Evolutionary conservation across 331 rosid species (phyloP).

Genomic region (Rosa hybrid): DNA sequence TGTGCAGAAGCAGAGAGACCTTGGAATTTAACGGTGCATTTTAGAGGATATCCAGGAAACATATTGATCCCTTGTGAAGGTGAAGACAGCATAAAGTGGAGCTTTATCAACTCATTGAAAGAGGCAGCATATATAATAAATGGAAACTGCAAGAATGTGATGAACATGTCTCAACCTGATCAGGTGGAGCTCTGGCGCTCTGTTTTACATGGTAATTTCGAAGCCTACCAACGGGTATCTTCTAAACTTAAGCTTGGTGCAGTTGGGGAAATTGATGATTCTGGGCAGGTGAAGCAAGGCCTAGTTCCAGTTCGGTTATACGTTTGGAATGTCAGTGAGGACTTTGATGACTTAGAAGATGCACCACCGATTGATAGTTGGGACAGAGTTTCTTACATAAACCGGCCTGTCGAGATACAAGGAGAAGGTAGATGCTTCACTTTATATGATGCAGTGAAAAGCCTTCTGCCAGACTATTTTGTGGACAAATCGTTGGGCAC

Average conservation of each 20-base stretch:
- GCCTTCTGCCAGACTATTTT: constrained; percentile 75
- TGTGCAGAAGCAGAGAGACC: constrained; percentile 90
- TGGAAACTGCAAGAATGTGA: constrained; percentile 91
- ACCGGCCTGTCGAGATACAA: constrained; percentile 73
- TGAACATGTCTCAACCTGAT: constrained; percentile 98
- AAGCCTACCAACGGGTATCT: constrained; percentile 64
- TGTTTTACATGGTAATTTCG: constrained; percentile 70
- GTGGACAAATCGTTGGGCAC: constrained; percentile 14
- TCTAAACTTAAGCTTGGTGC: constrained; percentile 86
- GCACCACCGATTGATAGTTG: constrained; percentile 80
- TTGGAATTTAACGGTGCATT: constrained; percentile 75
- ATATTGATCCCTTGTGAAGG: constrained; percentile 58
- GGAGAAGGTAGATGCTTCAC: constrained; percentile 84
- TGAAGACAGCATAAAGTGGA: constrained; percentile 89
- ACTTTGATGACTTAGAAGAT: constrained; percentile 73
- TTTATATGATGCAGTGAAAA: constrained; percentile 68
- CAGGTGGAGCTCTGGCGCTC: constrained; percentile 93
- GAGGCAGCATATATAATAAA: constrained; percentile 91
- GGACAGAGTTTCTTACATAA: constrained; percentile 85
- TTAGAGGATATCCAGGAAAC: constrained; percentile 52
- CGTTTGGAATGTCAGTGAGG: constrained; percentile 59
- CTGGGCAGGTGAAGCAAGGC: constrained; percentile 72
- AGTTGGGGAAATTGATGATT: constrained; percentile 54
- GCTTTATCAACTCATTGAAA: constrained; percentile 89
- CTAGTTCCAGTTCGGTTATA: constrained; percentile 88